Base-by-base conservation (phyloP, 2,329 filamentous ascomycete genomes). In the Bimuria novae-zelandiae region DNA sequence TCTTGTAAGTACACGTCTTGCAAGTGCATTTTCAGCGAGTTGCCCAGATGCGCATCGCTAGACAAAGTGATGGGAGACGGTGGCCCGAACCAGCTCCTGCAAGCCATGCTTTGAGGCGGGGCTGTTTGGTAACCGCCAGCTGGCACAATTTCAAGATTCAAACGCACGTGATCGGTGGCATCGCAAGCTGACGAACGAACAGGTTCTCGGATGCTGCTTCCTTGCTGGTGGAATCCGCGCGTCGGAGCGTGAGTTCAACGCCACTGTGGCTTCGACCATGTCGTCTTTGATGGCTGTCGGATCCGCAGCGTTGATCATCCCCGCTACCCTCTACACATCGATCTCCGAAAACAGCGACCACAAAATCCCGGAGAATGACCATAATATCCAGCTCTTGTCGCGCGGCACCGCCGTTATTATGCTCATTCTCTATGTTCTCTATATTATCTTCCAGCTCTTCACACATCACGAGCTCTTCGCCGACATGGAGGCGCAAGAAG, bases 261-360 rank as follows among this genome's bases (percentile, higher is more conserved):
- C 82, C 8, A 90, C 87, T 5, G 89, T 89, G 45, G 90, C 90
- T 32, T 89, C 89, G 61, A 92, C 90, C 35, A 92, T 85, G 82
- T 84, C 82, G 0, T 85, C 80, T 4, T 74, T 84, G 46, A 82
- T 84, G 80, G 80, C 80, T 21, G 81, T 84, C 55, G 77, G 81
- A 22, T 77, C 77, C 27, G 80, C 80, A 8, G 82, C 77, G 21
- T 71, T 82, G 27, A 81, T 82, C 70, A 81, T 82, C 54, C 79
- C 79, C 7, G 79, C 79, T 3, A 81, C 79, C 16, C 77, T 82
- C 32, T 81, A 80, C 63, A 77, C 79, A 11, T 75, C 76, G 11
- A 73, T 81, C 8, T 47, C 44, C 37, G 54, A 54, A 22, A 62
- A 63, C 39, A 76, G 61, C 43, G 66, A 68, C 35, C 76, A 75